Percentiles rank a stretch among this genome's conserved stretches.
Conservation (phyloP, 345 rosid species). For the Anastatica hierochuntica region DNA sequence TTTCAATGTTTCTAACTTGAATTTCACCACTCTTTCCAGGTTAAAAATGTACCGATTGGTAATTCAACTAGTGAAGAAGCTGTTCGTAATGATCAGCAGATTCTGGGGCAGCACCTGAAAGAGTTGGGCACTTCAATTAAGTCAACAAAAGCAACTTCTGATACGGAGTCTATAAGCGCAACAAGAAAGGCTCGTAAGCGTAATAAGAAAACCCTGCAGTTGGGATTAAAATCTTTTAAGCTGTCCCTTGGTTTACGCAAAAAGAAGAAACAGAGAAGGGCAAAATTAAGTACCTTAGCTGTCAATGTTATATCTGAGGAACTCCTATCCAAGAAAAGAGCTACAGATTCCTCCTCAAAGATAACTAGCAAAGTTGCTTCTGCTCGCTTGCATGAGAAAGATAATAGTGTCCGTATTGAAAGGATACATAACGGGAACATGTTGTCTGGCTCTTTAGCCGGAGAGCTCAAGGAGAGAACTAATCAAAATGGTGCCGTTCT, state of each 20-base stretch:
- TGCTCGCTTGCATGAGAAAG: conserved; percentile 21
- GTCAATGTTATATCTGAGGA: conserved; percentile 25
- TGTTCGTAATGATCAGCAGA: conserved; percentile 19
- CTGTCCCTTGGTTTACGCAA: conserved; percentile 29
- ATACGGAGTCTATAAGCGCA: conserved; percentile 16
- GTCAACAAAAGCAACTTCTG: conserved; percentile 15
- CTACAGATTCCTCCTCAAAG: conserved; percentile 46
- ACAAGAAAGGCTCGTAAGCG: conserved; percentile 37
- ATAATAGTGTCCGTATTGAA: conserved; percentile 9
- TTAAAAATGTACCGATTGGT: conserved; percentile 8
- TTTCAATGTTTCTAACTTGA: conserved; percentile 18
- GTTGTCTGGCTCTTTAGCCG: conserved; percentile 11
- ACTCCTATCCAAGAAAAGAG: conserved; percentile 19
- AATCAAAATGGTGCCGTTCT: conserved; percentile 39
- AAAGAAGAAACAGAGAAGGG: conserved; percentile 48
- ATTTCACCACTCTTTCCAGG: conserved; percentile 27
- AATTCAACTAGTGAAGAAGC: conserved; percentile 17
- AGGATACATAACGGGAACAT: conserved; percentile 17
- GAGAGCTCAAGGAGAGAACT: conserved; percentile 31
- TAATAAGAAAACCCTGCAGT: conserved; percentile 19
- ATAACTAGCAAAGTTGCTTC: conserved; percentile 6
- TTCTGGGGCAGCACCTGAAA: conserved; percentile 9
- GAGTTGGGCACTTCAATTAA: conserved; percentile 9
- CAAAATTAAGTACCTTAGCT: conserved; percentile 20
- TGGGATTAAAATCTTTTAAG: conserved; percentile 41